Conservation (phyloP, 306 rosid species). For the Castanea sativa region DNA sequence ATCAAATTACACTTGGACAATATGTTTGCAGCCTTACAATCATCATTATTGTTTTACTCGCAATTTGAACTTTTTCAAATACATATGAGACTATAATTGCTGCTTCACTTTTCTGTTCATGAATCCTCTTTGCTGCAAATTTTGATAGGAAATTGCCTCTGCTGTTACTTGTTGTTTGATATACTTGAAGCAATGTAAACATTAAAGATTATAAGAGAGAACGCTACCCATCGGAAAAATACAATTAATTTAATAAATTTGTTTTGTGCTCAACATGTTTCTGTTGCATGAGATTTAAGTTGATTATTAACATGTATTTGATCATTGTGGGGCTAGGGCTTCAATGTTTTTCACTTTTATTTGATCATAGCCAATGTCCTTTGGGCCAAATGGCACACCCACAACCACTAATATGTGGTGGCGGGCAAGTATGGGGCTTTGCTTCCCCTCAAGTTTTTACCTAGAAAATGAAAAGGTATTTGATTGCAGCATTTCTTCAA, state of each 20-base stretch:
- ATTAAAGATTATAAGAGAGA: not conserved
- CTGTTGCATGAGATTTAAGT: not conserved
- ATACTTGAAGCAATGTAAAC: not conserved
- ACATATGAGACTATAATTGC: not conserved
- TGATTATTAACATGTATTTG: not conserved
- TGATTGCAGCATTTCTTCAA: not conserved
- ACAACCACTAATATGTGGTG: too few species aligned
- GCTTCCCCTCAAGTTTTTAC: too few species aligned
- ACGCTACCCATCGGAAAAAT: not conserved
- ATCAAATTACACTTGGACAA: not conserved
- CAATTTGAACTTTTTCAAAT: not conserved
- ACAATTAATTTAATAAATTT: not conserved
- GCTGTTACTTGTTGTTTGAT: not conserved
- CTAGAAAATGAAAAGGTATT: not conserved
- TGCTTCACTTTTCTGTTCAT: not conserved
- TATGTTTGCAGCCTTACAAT: not conserved
- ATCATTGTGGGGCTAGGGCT: not conserved
- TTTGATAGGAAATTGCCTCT: not conserved
- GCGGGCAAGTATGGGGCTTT: too few species aligned
- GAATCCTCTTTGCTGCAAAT: constrained; percentile 1
- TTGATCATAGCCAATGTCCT: too few species aligned
- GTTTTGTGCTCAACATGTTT: not conserved
- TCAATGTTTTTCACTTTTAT: too few species aligned
- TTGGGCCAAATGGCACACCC: too few species aligned
- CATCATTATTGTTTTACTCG: not conserved